Evolutionary conservation across 306 rosid genomes (phyloP).

Genomic region (Hippophae tibetana): DNA sequence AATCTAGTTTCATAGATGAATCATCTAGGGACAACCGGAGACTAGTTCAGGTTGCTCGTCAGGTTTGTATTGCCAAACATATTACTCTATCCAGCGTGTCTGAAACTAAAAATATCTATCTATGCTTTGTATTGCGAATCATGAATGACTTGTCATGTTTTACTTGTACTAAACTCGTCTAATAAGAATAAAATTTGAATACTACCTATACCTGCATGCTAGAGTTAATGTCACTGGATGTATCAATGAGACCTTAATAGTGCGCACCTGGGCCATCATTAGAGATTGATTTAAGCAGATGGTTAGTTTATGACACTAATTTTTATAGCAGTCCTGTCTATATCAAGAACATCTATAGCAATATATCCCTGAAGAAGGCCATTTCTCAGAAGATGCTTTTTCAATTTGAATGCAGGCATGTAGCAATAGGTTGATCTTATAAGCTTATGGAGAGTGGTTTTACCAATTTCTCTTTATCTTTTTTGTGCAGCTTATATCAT

Average conservation of each 20-base stretch:
- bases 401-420: neutral
- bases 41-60: conserved; percentile 50
- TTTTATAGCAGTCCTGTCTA: too few species aligned
- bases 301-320: too few species aligned
- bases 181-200: too few species aligned
- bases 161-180: too few species aligned
- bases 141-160: neutral
- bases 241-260: too few species aligned
- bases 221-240: too few species aligned
- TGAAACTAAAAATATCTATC: neutral
- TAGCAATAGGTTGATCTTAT: neutral
- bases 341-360: too few species aligned
- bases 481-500: conserved; percentile 50
- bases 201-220: too few species aligned
- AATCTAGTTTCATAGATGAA: conserved; percentile 23
- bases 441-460: neutral
- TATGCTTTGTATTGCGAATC: neutral
- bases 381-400: too few species aligned
- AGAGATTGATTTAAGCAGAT: too few species aligned
- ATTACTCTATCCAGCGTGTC: conserved; percentile 11
- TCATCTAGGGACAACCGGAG: conserved; percentile 35
- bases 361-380: too few species aligned
- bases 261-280: too few species aligned
- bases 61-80: conserved; percentile 35
- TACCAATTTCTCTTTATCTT: conserved; percentile 8